Conservation (phyloP, 169 alveolate genomes). For the Plasmodium vinckei region DNA sequence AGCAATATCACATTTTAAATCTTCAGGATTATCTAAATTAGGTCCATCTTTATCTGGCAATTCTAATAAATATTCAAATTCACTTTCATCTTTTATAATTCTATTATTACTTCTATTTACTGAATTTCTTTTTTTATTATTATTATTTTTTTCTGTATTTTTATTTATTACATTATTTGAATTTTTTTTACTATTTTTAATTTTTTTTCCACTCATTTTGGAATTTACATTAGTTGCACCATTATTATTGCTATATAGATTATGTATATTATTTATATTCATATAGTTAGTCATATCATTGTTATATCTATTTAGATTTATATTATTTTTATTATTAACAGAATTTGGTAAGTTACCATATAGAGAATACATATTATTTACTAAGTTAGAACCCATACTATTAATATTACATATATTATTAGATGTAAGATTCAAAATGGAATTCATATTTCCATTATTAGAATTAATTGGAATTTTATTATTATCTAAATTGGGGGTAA, state of each 20-base stretch:
- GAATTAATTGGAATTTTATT: too few species aligned
- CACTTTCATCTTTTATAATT: conserved; percentile 79
- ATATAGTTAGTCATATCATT: too few species aligned
- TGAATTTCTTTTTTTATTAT: conserved; percentile 17
- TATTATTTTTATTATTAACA: too few species aligned
- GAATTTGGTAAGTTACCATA: too few species aligned
- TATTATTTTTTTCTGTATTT: conserved; percentile 46
- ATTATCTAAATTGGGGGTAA: too few species aligned
- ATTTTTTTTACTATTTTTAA: conserved; percentile 45
- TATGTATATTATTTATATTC: too few species aligned
- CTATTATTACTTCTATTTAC: conserved; percentile 26
- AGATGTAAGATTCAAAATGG: too few species aligned
- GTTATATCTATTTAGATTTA: too few species aligned
- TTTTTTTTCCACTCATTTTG: conserved; percentile 2
- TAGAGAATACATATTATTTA: too few species aligned
- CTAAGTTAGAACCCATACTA: too few species aligned
- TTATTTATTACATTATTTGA: neutral
- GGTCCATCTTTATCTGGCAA: conserved; percentile 81
- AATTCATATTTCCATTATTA: too few species aligned
- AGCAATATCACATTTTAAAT: conserved; percentile 84
- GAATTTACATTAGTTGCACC: neutral
- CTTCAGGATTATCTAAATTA: conserved; percentile 80
- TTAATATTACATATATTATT: too few species aligned
- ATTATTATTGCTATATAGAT: neutral
- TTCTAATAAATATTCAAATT: conserved; percentile 84